phyloP scores from a whole-genome alignment of 176 grass and related monocot genomes.

The Cenchrus americanus region DNA sequence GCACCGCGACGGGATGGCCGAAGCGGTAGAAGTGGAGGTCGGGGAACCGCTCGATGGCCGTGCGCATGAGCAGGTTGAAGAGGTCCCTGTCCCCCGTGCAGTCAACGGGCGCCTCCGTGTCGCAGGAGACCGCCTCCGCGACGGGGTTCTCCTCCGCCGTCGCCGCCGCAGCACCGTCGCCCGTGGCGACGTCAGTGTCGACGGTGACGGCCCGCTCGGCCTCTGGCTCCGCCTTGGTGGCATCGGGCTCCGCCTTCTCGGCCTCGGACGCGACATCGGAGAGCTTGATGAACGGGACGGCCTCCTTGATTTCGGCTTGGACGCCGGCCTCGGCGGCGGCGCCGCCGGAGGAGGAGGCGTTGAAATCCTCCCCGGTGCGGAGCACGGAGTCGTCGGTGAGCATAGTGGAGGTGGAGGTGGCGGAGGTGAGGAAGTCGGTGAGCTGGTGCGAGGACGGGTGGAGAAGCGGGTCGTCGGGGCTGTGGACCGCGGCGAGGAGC shows the following conservation, averaged over 20 bases:
- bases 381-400: slow-evolving; percentile 75
- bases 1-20: slow-evolving; percentile 66
- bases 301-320: slow-evolving; percentile 24
- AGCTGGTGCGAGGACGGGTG: slow-evolving; percentile 76
- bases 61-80: slow-evolving; percentile 78
- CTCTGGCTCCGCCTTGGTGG: slow-evolving; percentile 26
- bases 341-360: slow-evolving; percentile 25
- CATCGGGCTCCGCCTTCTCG: slow-evolving; percentile 33
- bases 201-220: slow-evolving; percentile 50
- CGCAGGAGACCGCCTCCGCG: slow-evolving; percentile 55
- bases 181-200: slow-evolving; percentile 35
- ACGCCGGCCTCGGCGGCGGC: background rate
- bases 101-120: slow-evolving; percentile 64
- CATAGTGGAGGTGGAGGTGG: slow-evolving; percentile 81
- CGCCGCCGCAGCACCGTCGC: slow-evolving; percentile 6
- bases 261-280: slow-evolving; percentile 52
- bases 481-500: slow-evolving; percentile 81
- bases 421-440: slow-evolving; percentile 85
- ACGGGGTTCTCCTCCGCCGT: slow-evolving; percentile 14
- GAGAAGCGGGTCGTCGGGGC: slow-evolving; percentile 87
- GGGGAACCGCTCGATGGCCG: slow-evolving; percentile 72
- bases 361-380: slow-evolving; percentile 92
- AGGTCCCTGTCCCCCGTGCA: slow-evolving; percentile 73
- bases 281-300: slow-evolving; percentile 69
- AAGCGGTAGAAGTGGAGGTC: slow-evolving; percentile 92